Evolutionary conservation across 208 protist species (phyloP).

Genomic region (Trypanosoma scelopori): DNA sequence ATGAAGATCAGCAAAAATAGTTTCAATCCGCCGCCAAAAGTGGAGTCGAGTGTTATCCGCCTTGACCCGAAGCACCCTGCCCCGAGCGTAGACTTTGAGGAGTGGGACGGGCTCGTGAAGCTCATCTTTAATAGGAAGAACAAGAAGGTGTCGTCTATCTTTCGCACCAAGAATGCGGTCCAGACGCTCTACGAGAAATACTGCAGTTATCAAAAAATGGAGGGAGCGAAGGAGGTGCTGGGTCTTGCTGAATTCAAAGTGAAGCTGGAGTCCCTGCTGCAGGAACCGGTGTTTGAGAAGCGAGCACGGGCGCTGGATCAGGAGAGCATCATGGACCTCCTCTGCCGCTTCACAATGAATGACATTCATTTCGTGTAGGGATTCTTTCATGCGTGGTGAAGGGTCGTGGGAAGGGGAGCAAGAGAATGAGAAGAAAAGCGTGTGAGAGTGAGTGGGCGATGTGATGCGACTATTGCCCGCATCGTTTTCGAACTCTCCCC

Average conservation of each 20-base stretch:
- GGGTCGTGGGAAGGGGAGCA: constrained; percentile 4
- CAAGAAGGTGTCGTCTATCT: constrained; percentile 98
- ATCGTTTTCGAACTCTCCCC: background rate
- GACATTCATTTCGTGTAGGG: constrained; percentile 80
- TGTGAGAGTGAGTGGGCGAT: too few species aligned
- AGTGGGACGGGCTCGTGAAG: constrained; percentile 99
- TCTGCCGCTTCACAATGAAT: constrained; percentile 75
- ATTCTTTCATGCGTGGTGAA: background rate
- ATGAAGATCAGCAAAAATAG: constrained; percentile 99
- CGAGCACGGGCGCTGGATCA: constrained; percentile 74
- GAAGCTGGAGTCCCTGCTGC: constrained; percentile 65
- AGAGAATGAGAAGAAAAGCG: background rate
- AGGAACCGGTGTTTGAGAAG: constrained; percentile 75
- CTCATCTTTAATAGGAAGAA: constrained; percentile 99
- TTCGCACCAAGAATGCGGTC: constrained; percentile 88
- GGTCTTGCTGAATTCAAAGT: constrained; percentile 64
- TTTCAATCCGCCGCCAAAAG: constrained; percentile 99
- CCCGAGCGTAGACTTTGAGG: constrained; percentile 98
- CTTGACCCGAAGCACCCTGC: constrained; percentile 97
- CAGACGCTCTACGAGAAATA: constrained; percentile 80
- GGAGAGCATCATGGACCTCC: constrained; percentile 78
- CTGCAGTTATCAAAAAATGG: constrained; percentile 84
- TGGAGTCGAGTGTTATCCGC: constrained; percentile 98
- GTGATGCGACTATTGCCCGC: background rate
- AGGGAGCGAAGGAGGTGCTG: constrained; percentile 40